Percentiles rank a stretch among this genome's conserved stretches.
These are phyloP conservation scores for Vigna reflexopilosa DNA, from an alignment of 306 rosid species.

Conservation along the genomic window DNA sequence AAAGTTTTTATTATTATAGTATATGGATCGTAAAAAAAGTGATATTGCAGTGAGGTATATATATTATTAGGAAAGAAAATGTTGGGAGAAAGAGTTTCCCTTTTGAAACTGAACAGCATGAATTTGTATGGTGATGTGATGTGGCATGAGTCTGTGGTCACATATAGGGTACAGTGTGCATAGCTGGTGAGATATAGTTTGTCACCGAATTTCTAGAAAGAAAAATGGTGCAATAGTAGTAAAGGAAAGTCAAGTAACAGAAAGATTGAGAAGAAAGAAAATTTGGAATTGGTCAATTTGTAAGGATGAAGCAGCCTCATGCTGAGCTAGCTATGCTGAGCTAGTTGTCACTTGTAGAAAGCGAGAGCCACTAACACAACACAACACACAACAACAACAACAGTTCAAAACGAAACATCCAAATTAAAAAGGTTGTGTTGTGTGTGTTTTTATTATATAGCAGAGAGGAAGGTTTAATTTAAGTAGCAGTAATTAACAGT, in stretches of 20 bases:
- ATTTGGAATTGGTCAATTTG: conserved; percentile 51
- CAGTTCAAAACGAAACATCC: background rate
- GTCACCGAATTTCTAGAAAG: conserved; percentile 43
- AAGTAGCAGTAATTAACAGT: conserved; percentile 22
- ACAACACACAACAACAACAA: too few species aligned
- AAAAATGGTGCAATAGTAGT: conserved; percentile 29
- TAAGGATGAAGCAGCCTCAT: conserved; percentile 21
- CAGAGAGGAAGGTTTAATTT: conserved; percentile 7
- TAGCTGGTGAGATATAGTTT: conserved; percentile 5
- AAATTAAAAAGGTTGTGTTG: conserved; percentile 4
- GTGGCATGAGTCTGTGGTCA: conserved; percentile 12
- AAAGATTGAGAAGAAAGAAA: conserved; percentile 13
- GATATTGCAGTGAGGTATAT: too few species aligned
- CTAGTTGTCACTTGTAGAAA: conserved; percentile 50
- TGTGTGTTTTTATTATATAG: background rate
- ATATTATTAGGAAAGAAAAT: background rate
- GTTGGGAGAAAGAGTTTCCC: background rate
- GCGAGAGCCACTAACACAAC: conserved; percentile 31
- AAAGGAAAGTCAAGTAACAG: background rate
- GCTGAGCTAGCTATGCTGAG: conserved; percentile 22
- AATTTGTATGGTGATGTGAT: background rate
- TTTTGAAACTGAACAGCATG: background rate
- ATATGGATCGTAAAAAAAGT: too few species aligned
- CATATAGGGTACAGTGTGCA: conserved; percentile 10
- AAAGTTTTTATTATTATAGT: too few species aligned